Conservation (phyloP, 83 land plant species). For the Isoetes engelmannii region DNA sequence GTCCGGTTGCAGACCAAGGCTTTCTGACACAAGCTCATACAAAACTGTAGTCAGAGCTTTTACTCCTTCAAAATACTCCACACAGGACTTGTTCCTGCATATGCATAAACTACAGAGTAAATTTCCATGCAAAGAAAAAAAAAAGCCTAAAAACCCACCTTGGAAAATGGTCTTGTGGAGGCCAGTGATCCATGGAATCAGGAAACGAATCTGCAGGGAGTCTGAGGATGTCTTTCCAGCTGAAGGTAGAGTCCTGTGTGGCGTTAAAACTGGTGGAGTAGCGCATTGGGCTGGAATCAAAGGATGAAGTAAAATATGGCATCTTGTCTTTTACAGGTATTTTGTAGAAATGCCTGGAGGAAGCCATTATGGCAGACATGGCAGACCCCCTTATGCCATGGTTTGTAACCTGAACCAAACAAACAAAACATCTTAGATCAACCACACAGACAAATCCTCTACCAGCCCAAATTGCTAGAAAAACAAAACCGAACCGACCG, state of each 20-base stretch:
- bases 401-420: conserved; percentile 15
- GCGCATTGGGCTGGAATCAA: conserved; percentile 12
- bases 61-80: conserved; percentile 12
- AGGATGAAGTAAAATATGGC: conserved; percentile 12
- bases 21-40: conserved; percentile 13
- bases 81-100: not conserved
- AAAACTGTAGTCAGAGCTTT: not conserved
- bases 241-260: conserved; percentile 8
- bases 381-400: conserved; percentile 22
- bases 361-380: conserved; percentile 9
- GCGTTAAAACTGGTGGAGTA: conserved; percentile 21
- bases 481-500: not conserved
- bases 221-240: conserved; percentile 24
- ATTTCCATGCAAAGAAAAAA: too few species aligned
- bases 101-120: not conserved
- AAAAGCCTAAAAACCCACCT: not conserved
- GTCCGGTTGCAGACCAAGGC: conserved; percentile 15
- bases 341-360: conserved; percentile 14
- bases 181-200: conserved; percentile 21
- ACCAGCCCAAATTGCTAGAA: not conserved
- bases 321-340: conserved; percentile 22
- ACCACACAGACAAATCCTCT: not conserved
- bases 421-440: not conserved
- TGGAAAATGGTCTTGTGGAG: not conserved
- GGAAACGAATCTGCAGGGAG: conserved; percentile 16